Evolutionary conservation across 352 stramenopile genomes (phyloP), one percentile per base, ranked within the genome.

Genomic region (Phytophthora kernoviae): DNA sequence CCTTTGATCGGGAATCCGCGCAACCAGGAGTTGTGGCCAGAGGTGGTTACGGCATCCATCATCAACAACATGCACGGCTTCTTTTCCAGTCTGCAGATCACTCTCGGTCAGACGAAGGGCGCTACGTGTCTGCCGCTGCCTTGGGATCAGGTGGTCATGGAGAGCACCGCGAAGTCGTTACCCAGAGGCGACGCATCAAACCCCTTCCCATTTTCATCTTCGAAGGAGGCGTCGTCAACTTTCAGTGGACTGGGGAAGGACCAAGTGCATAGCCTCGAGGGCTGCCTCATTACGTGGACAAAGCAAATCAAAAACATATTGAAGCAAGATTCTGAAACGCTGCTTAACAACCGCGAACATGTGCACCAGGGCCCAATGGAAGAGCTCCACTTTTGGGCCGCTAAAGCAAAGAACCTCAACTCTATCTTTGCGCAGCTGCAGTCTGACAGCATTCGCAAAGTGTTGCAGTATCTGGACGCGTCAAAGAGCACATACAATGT

Each of bases 231-330:
- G 42, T 26, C 45, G 14, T 62, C 5, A 62, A 55, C 45, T 22
- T 15, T 50, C 18, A 57, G 24, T 17, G 37, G 56, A 10, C 63
- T 85, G 12, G 62, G 84, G 21, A 96, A 94, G 44, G 85, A 96
- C 51, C 78, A 91, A 44, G 77, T 96, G 20, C 88, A 96, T 46
- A 77, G 80, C 1, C 76, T 98, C 2, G 93, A 98, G 65, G 82
- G 85, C 2, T 91, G 82, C 20, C 62, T 98, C 0, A 98, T 98
- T 54, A 97, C 87, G 1, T 98, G 93, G 93, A 98, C 92, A 1
- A 97, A 97, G 57, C 93, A 98, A 73, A 97, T 98, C 62, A 97
- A 97, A 56, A 91, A 92, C 60, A 94, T 98, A 15, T 53, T 98
- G 1, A 96, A 94, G 37, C 78, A 94, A 58, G 91, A 97, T 51